Conservation (phyloP, 768 basidiomycete genomes). For the Leccinum uliginosum region DNA sequence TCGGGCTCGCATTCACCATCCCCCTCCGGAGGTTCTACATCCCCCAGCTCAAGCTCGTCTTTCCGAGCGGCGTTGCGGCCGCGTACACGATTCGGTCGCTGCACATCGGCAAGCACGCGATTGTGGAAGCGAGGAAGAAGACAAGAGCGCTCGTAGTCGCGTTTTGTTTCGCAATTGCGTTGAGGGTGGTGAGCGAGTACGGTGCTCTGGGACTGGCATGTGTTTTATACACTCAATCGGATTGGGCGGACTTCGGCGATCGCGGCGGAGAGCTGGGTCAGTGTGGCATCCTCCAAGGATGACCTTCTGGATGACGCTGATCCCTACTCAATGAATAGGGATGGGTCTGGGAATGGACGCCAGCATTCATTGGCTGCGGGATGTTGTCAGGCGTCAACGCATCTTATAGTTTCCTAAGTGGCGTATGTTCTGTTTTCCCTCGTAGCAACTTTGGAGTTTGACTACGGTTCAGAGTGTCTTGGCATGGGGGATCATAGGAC, state of each 20-base stretch:
- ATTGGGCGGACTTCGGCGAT: not conserved
- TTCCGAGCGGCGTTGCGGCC: not conserved
- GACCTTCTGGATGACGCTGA: not conserved
- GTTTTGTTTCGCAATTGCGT: not conserved
- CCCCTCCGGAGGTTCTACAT: not conserved
- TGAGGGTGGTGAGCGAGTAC: not conserved
- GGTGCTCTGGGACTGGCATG: slow-evolving; percentile 1
- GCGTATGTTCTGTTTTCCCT: slow-evolving; percentile 30
- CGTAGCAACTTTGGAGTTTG: not conserved
- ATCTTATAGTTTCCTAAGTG: slow-evolving; percentile 47
- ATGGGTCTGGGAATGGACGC: slow-evolving; percentile 33
- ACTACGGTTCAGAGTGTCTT: slow-evolving; percentile 39
- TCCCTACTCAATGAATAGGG: slow-evolving; percentile 3
- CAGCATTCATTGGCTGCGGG: slow-evolving; percentile 57
- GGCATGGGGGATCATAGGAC: slow-evolving; percentile 61
- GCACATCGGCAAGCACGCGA: not conserved
- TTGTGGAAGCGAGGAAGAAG: not conserved
- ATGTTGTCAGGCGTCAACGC: slow-evolving; percentile 56
- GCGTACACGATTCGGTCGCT: not conserved
- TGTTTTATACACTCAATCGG: not conserved
- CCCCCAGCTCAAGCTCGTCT: slow-evolving; percentile 1
- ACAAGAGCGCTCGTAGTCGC: not conserved
- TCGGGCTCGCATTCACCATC: not conserved
- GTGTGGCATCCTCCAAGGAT: not conserved
- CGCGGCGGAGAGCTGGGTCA: slow-evolving; percentile 1